phyloP scores from a whole-genome alignment of 768 basidiomycete genomes.

The Mycena kentingensis region DNA sequence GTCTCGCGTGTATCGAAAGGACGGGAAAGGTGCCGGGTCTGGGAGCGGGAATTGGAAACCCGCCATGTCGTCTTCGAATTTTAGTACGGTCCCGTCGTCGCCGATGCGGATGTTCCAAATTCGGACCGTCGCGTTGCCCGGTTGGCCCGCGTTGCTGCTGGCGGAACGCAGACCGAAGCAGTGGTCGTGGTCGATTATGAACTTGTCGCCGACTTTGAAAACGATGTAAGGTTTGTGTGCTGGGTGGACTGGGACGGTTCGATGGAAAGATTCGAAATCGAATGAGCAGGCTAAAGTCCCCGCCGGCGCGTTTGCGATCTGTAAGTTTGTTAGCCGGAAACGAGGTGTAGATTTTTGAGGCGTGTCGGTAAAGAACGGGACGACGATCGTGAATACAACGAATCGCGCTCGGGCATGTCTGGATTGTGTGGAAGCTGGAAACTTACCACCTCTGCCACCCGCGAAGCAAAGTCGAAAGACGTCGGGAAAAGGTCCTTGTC shows the following conservation, averaged over 20 bases:
- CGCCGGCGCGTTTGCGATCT: constrained; percentile 24
- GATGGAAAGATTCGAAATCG: constrained; percentile 23
- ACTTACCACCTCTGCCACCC: constrained; percentile 14
- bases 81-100: neutral
- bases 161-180: constrained; percentile 19
- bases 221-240: constrained; percentile 22
- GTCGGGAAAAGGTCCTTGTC: constrained; percentile 13
- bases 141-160: constrained; percentile 24
- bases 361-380: neutral
- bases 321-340: neutral
- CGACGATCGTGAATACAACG: too few relatives aligned
- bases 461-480: constrained; percentile 15
- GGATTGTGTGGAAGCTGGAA: too few relatives aligned
- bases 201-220: neutral
- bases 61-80: constrained; percentile 22
- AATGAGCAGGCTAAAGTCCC: constrained; percentile 22
- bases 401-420: too few relatives aligned
- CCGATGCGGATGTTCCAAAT: neutral
- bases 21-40: constrained; percentile 26
- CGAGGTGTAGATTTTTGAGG: neutral
- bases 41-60: constrained; percentile 15
- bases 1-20: too few relatives aligned
- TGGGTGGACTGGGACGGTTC: constrained; percentile 16
- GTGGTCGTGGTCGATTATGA: constrained; percentile 25
- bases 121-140: constrained; percentile 14